phyloP scores from a whole-genome alignment of 495 filamentous ascomycete genomes.

The Aspergillus incahuasiensis region DNA sequence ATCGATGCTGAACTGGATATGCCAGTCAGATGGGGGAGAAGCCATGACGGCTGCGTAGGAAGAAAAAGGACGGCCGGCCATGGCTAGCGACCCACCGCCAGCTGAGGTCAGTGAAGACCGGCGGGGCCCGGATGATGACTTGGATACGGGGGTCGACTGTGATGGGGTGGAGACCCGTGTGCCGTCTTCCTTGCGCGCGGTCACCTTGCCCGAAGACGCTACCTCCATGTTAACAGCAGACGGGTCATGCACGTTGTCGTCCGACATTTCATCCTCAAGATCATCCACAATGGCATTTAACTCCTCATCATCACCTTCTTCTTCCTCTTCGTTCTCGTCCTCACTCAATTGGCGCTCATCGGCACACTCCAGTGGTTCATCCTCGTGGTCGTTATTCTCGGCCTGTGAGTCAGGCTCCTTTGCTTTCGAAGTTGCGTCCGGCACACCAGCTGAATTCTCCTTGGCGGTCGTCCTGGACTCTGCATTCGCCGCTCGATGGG shows the following conservation, averaged over 20 bases:
- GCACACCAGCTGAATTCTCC: slow-evolving; percentile 24
- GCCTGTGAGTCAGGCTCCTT: slow-evolving; percentile 48
- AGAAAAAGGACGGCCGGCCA: slow-evolving; percentile 49
- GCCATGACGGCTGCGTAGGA: slow-evolving; percentile 77
- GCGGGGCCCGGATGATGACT: slow-evolving; percentile 40
- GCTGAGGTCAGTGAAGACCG: slow-evolving; percentile 28
- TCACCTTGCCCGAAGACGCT: slow-evolving; percentile 84
- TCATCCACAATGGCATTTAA: slow-evolving; percentile 87
- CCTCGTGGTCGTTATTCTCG: slow-evolving; percentile 52
- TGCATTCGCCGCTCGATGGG: slow-evolving; percentile 20
- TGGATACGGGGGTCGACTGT: slow-evolving; percentile 50
- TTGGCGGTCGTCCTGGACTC: slow-evolving; percentile 26
- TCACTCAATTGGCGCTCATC: slow-evolving; percentile 87
- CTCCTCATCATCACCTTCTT: slow-evolving; percentile 63
- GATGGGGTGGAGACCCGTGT: slow-evolving; percentile 84
- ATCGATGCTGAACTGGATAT: slow-evolving; percentile 91
- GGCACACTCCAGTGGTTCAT: slow-evolving; percentile 81
- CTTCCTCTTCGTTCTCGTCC: slow-evolving; percentile 57
- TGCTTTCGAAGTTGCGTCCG: slow-evolving; percentile 27
- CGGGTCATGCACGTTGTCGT: slow-evolving; percentile 67
- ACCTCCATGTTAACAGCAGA: slow-evolving; percentile 91
- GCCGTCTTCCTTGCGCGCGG: slow-evolving; percentile 94
- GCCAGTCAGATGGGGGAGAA: slow-evolving; percentile 84
- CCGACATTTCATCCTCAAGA: slow-evolving; percentile 82
- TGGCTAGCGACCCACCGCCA: slow-evolving; percentile 36